These are phyloP conservation scores for Penicillium sclerotigenum DNA, from an alignment of 2,329 filamentous ascomycete genomes.

Conservation along the genomic window DNA sequence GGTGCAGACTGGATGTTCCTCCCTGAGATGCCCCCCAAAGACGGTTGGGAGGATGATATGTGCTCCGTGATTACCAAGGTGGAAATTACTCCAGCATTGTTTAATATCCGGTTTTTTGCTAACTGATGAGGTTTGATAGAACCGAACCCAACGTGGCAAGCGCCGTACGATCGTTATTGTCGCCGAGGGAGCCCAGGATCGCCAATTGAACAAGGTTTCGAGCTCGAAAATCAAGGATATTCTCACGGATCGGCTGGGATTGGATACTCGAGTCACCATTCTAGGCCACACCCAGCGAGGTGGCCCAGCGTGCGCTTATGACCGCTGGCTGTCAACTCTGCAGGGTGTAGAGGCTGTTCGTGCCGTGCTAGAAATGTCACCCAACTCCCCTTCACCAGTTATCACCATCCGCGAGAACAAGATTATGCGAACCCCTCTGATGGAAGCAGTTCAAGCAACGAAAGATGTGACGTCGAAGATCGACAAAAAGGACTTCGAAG, in stretches of 20 bases:
- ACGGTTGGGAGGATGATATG: constrained; percentile 90
- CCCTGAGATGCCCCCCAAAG: constrained; percentile 82
- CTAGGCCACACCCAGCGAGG: constrained; percentile 97
- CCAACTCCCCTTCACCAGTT: constrained; percentile 85
- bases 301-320: constrained; percentile 87
- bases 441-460: constrained; percentile 84
- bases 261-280: constrained; percentile 93
- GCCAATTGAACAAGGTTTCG: constrained; percentile 76
- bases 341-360: constrained; percentile 94
- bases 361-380: constrained; percentile 82
- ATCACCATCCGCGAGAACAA: constrained; percentile 98
- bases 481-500: constrained; percentile 77
- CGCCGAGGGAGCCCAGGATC: constrained; percentile 88
- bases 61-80: constrained; percentile 70
- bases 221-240: constrained; percentile 80
- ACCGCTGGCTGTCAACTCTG: constrained; percentile 86
- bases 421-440: constrained; percentile 82
- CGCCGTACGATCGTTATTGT: constrained; percentile 98
- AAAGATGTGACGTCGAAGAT: constrained; percentile 81
- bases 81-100: constrained; percentile 19
- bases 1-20: constrained; percentile 97
- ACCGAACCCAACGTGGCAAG: constrained; percentile 77
- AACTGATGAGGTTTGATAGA: constrained; percentile 48
- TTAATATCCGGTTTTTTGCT: neutral
- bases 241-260: constrained; percentile 72